Evolutionary conservation across 2,329 filamentous ascomycete species (phyloP).

Genomic region (Beauveria pseudobassiana): DNA sequence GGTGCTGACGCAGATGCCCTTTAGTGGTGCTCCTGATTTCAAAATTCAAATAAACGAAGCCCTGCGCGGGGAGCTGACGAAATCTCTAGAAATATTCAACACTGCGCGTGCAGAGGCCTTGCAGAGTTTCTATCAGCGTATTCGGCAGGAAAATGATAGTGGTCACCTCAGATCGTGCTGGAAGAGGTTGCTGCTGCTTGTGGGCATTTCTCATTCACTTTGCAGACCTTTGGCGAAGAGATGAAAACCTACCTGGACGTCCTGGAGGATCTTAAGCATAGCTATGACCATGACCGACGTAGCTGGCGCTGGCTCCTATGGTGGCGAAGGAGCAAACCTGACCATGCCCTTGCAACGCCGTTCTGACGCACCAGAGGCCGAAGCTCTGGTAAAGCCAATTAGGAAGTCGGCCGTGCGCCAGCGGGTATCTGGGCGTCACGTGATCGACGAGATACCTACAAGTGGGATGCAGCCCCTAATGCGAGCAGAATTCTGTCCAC

Average conservation of each 20-base stretch:
- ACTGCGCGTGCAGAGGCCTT: conserved; percentile 65
- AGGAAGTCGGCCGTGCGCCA: conserved; percentile 41
- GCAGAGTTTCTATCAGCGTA: conserved; percentile 65
- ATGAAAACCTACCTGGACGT: conserved; percentile 72
- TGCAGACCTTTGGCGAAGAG: conserved; percentile 81
- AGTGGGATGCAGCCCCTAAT: conserved; percentile 39
- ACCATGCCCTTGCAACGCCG: conserved; percentile 11
- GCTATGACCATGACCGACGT: conserved; percentile 50
- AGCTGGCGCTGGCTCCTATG: conserved; percentile 76
- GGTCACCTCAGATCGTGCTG: conserved; percentile 73
- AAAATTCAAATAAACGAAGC: conserved; percentile 64
- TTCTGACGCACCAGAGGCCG: conserved; percentile 25
- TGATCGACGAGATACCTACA: conserved; percentile 37
- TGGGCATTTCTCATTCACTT: conserved; percentile 82
- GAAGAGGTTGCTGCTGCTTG: conserved; percentile 91
- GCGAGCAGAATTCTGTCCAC: conserved; percentile 31
- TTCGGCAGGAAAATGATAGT: conserved; percentile 55
- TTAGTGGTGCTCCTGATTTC: conserved; percentile 56
- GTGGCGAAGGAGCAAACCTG: conserved; percentile 40
- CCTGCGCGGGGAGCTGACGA: conserved; percentile 66
- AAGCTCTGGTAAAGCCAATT: conserved; percentile 30
- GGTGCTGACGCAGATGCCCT: conserved; percentile 75
- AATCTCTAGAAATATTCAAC: conserved; percentile 68
- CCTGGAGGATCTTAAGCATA: conserved; percentile 70
- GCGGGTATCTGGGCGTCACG: conserved; percentile 43